Evolutionary conservation across 2,329 filamentous ascomycete genomes (phyloP).

Genomic region (Fusarium nodosum): DNA sequence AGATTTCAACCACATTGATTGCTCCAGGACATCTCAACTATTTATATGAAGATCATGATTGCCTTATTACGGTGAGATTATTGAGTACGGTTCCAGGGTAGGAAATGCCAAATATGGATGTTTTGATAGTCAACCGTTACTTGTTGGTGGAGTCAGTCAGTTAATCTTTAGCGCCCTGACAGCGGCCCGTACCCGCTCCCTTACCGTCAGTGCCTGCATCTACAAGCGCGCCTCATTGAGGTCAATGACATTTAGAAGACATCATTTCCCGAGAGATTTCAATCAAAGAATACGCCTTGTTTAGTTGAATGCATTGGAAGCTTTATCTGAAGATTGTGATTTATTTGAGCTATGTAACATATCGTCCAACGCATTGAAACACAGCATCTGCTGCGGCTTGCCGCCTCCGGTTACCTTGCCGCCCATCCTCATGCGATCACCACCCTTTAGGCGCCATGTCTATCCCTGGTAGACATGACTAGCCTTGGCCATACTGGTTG

Average conservation of each 20-base stretch:
- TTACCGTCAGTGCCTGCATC: constrained; percentile 3
- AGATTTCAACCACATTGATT: too few species aligned
- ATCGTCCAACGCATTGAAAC: constrained; percentile 2
- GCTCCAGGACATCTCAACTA: too few species aligned
- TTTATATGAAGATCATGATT: background rate
- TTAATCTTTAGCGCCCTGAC: constrained; percentile 26
- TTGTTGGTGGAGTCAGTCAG: constrained; percentile 9
- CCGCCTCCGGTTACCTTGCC: constrained; percentile 14
- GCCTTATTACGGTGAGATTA: background rate
- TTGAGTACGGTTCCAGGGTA: constrained; percentile 5
- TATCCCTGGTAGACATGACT: constrained; percentile 14
- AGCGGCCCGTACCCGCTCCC: constrained; percentile 36
- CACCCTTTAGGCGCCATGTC: constrained; percentile 26
- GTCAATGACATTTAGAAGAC: too few species aligned
- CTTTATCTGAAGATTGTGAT: background rate
- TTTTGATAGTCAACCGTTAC: background rate
- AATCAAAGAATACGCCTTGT: background rate
- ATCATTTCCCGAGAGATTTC: background rate
- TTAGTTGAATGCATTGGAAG: background rate
- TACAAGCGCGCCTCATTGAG: constrained; percentile 5
- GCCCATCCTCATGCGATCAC: constrained; percentile 16
- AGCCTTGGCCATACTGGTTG: background rate
- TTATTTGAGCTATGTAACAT: background rate
- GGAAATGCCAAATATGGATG: background rate
- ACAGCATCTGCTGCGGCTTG: constrained; percentile 10